A percentile compares a stretch with the other conserved stretches of the same genome.
phyloP scores from a whole-genome alignment of 2,329 filamentous ascomycete genomes.

The Tolypocladium endophyticum region DNA sequence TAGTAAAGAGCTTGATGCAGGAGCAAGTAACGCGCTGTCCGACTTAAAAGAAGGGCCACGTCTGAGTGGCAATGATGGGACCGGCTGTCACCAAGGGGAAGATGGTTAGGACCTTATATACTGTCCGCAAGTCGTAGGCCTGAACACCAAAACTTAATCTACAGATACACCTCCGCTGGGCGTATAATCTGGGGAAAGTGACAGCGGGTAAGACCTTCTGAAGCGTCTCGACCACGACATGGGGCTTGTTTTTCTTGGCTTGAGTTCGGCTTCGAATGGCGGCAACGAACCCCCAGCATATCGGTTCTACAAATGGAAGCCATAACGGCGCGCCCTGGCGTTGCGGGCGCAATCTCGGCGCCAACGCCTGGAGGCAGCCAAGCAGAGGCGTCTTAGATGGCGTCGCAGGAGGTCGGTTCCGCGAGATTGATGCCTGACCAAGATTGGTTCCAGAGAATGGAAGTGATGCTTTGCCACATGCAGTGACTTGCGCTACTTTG shows the following conservation, averaged over 20 bases:
- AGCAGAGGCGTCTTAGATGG: background rate
- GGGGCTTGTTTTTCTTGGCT: background rate
- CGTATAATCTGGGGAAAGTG: background rate
- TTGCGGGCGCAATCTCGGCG: background rate
- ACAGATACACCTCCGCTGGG: background rate
- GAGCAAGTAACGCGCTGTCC: background rate
- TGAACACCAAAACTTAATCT: background rate
- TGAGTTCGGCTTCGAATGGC: background rate
- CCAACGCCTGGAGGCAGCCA: background rate
- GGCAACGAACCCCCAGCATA: background rate
- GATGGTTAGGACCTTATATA: background rate
- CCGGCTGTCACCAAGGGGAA: background rate
- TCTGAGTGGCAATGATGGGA: background rate
- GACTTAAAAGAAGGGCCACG: background rate
- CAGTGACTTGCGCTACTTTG: background rate
- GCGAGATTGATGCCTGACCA: background rate
- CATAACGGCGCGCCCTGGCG: background rate
- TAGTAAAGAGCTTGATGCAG: background rate
- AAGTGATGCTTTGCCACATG: background rate
- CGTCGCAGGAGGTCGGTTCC: background rate
- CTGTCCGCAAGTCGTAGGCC: too few relatives aligned
- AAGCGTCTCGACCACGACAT: background rate
- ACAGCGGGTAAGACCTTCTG: background rate
- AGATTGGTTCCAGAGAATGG: background rate
- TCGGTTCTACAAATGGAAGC: background rate